Evolutionary conservation across 257 asterid genomes (phyloP).

Genomic region (Primulina tabacum): DNA sequence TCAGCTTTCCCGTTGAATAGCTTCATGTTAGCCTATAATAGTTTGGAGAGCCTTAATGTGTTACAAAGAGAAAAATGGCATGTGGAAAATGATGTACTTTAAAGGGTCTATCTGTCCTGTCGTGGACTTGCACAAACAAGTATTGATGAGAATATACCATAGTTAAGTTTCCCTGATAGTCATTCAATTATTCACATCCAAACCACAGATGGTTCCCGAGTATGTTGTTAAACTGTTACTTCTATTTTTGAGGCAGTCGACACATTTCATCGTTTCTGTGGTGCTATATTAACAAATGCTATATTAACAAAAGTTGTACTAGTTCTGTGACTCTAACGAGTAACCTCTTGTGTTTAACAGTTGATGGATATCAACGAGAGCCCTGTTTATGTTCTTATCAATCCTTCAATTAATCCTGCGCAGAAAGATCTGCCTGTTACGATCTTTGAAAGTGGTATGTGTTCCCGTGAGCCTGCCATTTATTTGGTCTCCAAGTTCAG

Average conservation of each 20-base stretch:
- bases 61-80: slow-evolving; percentile 2
- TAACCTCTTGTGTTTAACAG: slow-evolving; percentile 34
- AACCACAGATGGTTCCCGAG: not conserved
- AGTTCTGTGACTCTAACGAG: slow-evolving; percentile 15
- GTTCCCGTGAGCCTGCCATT: slow-evolving; percentile 6
- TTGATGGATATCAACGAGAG: slow-evolving; percentile 95
- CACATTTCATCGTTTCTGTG: slow-evolving; percentile 2
- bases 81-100: not conserved
- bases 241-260: not conserved
- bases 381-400: slow-evolving; percentile 88
- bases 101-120: slow-evolving; percentile 1
- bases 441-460: slow-evolving; percentile 88
- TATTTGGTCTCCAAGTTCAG: slow-evolving; percentile 1
- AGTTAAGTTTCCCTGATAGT: slow-evolving; percentile 3
- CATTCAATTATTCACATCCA: slow-evolving; percentile 6
- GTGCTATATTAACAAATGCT: slow-evolving; percentile 12
- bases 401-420: slow-evolving; percentile 84
- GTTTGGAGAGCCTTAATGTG: slow-evolving; percentile 13
- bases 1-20: not conserved
- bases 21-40: slow-evolving; percentile 1
- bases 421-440: slow-evolving; percentile 93
- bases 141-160: slow-evolving; percentile 5
- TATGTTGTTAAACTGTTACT: slow-evolving; percentile 8
- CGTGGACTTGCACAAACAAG: not conserved
- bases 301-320: not conserved